A percentile compares a stretch with the other conserved stretches of the same genome.
Conservation (phyloP, 495 filamentous ascomycete genomes). For the Annulohypoxylon maeteangense region DNA sequence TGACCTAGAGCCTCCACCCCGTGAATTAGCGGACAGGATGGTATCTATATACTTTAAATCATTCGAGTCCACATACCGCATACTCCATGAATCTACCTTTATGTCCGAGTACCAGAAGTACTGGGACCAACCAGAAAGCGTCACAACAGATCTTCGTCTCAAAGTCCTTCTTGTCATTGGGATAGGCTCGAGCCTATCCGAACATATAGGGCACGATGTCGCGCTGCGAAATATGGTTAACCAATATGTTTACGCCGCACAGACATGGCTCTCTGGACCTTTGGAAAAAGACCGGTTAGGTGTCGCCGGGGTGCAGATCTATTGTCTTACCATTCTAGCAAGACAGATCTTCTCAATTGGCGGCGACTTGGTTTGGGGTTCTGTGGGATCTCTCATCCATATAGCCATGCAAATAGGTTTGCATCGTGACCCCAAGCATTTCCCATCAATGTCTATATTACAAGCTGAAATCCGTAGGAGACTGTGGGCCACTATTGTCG, state of each 20-base stretch:
- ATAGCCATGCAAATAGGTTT: slow-evolving; percentile 68
- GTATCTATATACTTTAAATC: slow-evolving; percentile 65
- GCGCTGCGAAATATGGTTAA: slow-evolving; percentile 51
- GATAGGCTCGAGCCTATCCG: slow-evolving; percentile 62
- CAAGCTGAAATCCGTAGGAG: slow-evolving; percentile 67
- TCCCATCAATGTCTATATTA: slow-evolving; percentile 57
- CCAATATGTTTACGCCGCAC: slow-evolving; percentile 66
- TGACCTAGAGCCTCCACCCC: slow-evolving; percentile 56
- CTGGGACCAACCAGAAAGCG: slow-evolving; percentile 55
- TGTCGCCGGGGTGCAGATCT: slow-evolving; percentile 63
- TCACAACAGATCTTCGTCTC: slow-evolving; percentile 52
- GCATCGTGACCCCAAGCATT: slow-evolving; percentile 67
- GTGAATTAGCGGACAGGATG: slow-evolving; percentile 61
- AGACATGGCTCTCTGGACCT: slow-evolving; percentile 65
- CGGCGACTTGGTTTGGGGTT: slow-evolving; percentile 66
- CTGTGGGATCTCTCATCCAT: slow-evolving; percentile 64
- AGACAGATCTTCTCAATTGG: slow-evolving; percentile 62
- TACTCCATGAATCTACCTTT: slow-evolving; percentile 69
- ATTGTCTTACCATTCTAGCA: slow-evolving; percentile 65
- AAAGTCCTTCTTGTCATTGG: slow-evolving; percentile 66
- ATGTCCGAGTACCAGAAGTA: slow-evolving; percentile 61
- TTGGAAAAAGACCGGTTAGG: slow-evolving; percentile 63
- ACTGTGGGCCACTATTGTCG: slow-evolving; percentile 71
- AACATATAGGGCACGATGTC: slow-evolving; percentile 42
- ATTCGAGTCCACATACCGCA: slow-evolving; percentile 67